Evolutionary conservation across 306 rosid species (phyloP).

Genomic region (Quercus parvula): DNA sequence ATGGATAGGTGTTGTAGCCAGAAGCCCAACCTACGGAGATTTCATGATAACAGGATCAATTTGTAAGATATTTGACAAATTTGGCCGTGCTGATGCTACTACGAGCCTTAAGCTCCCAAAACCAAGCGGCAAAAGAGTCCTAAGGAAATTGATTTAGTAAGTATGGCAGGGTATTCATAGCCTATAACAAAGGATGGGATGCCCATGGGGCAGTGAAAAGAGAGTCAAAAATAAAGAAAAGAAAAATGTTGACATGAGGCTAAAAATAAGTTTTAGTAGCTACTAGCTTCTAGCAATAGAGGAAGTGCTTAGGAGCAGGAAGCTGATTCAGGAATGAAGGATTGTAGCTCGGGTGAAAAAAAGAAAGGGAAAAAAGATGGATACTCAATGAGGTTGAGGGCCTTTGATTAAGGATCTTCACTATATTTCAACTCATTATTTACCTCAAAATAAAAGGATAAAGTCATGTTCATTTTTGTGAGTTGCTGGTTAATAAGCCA

Average conservation of each 20-base stretch:
- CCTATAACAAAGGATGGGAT: neutral
- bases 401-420: neutral
- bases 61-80: neutral
- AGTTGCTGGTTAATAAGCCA: neutral
- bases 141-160: neutral
- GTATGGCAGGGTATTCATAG: neutral
- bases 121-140: neutral
- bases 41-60: too few species aligned
- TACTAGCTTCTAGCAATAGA: neutral
- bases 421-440: neutral
- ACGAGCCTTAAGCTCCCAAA: neutral
- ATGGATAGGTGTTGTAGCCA: too few species aligned
- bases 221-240: neutral
- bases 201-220: neutral
- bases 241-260: neutral
- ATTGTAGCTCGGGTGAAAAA: neutral
- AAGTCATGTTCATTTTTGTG: neutral
- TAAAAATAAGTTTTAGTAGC: neutral
- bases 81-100: neutral
- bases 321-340: neutral
- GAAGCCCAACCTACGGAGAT: too few species aligned
- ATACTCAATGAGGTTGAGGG: neutral
- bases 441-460: neutral
- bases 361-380: neutral
- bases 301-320: neutral